Evolutionary conservation across 306 rosid genomes (phyloP).

Genomic region (Lablab purpureus): DNA sequence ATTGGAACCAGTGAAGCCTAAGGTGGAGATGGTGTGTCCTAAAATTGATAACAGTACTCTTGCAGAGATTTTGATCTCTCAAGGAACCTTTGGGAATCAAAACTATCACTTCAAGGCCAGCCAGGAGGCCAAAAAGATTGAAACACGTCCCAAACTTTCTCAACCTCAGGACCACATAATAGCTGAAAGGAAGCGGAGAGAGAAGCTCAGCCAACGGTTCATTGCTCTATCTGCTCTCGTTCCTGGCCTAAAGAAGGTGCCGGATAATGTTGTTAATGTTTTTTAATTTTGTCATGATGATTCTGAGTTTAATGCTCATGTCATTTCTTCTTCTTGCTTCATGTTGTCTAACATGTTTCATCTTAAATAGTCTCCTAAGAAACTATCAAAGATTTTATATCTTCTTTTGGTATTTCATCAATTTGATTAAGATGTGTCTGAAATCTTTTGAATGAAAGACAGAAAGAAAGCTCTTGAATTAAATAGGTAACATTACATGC

Average conservation of each 20-base stretch:
- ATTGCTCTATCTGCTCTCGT: slow-evolving; percentile 87
- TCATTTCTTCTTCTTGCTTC: slow-evolving; percentile 12
- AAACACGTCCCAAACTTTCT: slow-evolving; percentile 58
- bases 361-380: background rate
- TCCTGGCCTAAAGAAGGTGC: slow-evolving; percentile 96
- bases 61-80: slow-evolving; percentile 57
- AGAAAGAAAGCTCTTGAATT: background rate
- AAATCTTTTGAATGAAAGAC: slow-evolving; percentile 3
- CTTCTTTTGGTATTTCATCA: background rate
- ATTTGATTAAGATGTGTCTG: slow-evolving; percentile 12
- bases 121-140: slow-evolving; percentile 55
- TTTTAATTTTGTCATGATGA: background rate
- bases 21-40: slow-evolving; percentile 63
- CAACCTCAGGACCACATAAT: slow-evolving; percentile 81
- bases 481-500: background rate
- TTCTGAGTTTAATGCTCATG: slow-evolving; percentile 2
- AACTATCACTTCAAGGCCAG: slow-evolving; percentile 49
- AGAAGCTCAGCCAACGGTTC: slow-evolving; percentile 92
- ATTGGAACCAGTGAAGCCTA: slow-evolving; percentile 64
- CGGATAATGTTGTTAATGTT: background rate
- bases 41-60: slow-evolving; percentile 48
- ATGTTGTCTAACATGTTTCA: background rate
- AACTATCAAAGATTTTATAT: slow-evolving; percentile 1
- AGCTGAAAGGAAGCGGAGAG: slow-evolving; percentile 88
- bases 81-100: slow-evolving; percentile 57